Percentiles rank a stretch among this genome's conserved stretches.
Conservation (phyloP, 495 filamentous ascomycete species). For the Penicillium chermesinum region DNA sequence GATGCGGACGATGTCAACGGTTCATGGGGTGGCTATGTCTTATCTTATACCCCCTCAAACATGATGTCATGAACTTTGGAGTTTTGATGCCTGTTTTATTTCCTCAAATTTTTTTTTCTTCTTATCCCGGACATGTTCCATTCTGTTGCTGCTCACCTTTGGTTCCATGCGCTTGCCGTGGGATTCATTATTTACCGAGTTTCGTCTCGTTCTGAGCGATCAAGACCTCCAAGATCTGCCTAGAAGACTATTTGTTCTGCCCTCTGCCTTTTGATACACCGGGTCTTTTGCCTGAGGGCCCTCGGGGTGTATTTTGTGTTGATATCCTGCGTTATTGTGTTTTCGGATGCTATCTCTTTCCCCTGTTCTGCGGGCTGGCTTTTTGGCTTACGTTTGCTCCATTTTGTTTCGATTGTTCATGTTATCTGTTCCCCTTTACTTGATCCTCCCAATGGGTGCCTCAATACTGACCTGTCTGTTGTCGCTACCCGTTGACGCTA, state of each 20-base stretch:
- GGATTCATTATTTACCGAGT: slow-evolving; percentile 2
- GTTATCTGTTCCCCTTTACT: background rate
- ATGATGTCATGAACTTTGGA: slow-evolving; percentile 16
- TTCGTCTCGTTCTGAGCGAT: slow-evolving; percentile 14
- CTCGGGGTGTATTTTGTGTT: background rate
- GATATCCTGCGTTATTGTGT: slow-evolving; percentile 12
- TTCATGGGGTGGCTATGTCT: background rate
- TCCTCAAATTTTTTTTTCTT: slow-evolving; percentile 5
- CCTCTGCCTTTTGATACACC: slow-evolving; percentile 4
- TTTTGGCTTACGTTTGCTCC: background rate
- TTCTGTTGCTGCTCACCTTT: slow-evolving; percentile 13
- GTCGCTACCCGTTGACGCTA: background rate
- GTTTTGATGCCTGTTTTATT: slow-evolving; percentile 11
- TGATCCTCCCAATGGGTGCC: too few species aligned
- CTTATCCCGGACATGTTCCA: slow-evolving; percentile 1
- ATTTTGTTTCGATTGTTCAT: too few species aligned
- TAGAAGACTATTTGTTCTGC: slow-evolving; percentile 15
- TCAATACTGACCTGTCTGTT: too few species aligned
- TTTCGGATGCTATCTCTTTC: slow-evolving; percentile 10
- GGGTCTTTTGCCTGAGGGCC: slow-evolving; percentile 2
- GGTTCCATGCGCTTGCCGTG: slow-evolving; percentile 20
- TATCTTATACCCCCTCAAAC: slow-evolving; percentile 1
- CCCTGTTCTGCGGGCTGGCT: slow-evolving; percentile 14
- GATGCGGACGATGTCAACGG: slow-evolving; percentile 20
- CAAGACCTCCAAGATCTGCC: slow-evolving; percentile 14